Evolutionary conservation across 2,329 filamentous ascomycete species (phyloP).

Genomic region (Volutella citrinella): DNA sequence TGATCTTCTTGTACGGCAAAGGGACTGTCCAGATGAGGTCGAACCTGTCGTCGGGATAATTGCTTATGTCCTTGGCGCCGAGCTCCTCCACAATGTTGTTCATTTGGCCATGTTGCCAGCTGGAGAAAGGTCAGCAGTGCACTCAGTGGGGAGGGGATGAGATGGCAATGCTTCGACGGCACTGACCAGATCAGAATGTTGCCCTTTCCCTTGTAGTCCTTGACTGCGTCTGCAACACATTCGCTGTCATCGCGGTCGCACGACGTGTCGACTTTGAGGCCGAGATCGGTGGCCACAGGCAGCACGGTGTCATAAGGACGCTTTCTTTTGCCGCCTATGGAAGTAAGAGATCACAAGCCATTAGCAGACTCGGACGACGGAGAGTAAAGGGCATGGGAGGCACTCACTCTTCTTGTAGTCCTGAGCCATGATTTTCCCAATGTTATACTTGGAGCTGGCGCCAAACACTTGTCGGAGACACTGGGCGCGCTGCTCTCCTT

Average conservation of each 20-base stretch:
- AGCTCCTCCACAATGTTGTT: slow-evolving; percentile 49
- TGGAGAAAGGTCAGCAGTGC: no score
- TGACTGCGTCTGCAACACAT: slow-evolving; percentile 51
- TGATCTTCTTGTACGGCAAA: slow-evolving; percentile 45
- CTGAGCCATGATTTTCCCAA: slow-evolving; percentile 57
- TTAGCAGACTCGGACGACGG: no score
- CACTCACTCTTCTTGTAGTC: slow-evolving; percentile 43
- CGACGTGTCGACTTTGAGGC: slow-evolving; percentile 50
- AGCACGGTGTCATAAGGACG: slow-evolving; percentile 56
- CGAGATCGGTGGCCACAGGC: slow-evolving; percentile 54
- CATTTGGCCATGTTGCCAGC: slow-evolving; percentile 57
- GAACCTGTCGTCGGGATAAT: slow-evolving; percentile 49
- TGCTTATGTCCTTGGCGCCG: slow-evolving; percentile 46
- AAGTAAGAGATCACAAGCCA: no score
- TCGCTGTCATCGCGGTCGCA: slow-evolving; percentile 54
- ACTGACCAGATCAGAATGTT: slow-evolving; percentile 57
- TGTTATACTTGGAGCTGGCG: slow-evolving; percentile 47
- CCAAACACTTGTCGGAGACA: slow-evolving; percentile 59
- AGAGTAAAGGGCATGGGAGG: not conserved
- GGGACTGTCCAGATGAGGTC: slow-evolving; percentile 59
- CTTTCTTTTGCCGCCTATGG: slow-evolving; percentile 46
- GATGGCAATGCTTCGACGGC: not conserved
- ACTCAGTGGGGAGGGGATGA: no score
- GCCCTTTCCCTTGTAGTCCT: slow-evolving; percentile 44
- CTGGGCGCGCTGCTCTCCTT: slow-evolving; percentile 55